These are phyloP conservation scores for Malassezia brasiliensis DNA, from an alignment of 1,284 basidiomycete genomes.

Conservation along the genomic window DNA sequence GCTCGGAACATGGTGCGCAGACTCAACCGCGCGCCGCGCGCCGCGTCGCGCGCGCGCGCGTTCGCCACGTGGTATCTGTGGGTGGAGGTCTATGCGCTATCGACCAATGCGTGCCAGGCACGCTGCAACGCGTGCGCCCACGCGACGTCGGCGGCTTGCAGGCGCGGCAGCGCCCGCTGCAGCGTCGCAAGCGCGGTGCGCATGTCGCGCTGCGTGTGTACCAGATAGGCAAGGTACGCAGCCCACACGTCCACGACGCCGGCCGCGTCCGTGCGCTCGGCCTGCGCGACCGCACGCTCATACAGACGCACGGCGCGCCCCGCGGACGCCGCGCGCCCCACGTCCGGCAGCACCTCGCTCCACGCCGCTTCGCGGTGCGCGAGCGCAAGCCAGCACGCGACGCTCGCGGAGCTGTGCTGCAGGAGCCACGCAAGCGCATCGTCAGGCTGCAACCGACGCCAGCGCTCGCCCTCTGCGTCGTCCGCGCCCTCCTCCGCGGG, in stretches of 20 bases:
- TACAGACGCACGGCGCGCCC: neutral
- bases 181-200: slow-evolving; percentile 1
- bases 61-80: neutral
- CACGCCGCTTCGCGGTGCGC: neutral
- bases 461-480: neutral
- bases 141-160: neutral
- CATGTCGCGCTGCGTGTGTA: slow-evolving; percentile 3
- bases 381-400: slow-evolving; percentile 8
- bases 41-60: neutral
- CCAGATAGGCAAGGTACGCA: slow-evolving; percentile 9
- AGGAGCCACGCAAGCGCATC: neutral
- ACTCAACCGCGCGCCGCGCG: neutral
- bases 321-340: neutral
- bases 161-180: slow-evolving; percentile 1
- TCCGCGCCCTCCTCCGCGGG: neutral
- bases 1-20: slow-evolving; percentile 14
- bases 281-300: slow-evolving; percentile 8
- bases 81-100: slow-evolving; percentile 5
- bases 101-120: slow-evolving; percentile 4
- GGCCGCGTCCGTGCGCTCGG: slow-evolving; percentile 6
- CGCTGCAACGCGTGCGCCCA: slow-evolving; percentile 4
- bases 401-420: slow-evolving; percentile 5
- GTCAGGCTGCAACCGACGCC: neutral
- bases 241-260: neutral
- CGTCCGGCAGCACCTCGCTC: neutral